Conservation (phyloP, 2,329 filamentous ascomycete species). For the Colletotrichum sp. region DNA sequence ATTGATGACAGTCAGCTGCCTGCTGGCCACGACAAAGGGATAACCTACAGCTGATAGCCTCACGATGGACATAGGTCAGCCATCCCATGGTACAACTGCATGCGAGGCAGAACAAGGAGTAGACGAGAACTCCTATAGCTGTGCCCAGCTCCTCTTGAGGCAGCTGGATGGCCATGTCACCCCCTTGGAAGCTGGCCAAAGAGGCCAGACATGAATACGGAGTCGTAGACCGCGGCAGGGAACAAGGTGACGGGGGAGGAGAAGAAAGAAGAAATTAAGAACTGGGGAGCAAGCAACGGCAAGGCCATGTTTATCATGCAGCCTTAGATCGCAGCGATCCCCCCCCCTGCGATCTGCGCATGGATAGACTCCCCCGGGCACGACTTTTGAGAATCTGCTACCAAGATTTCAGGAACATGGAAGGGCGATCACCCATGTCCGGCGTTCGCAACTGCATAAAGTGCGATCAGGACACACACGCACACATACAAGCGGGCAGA, state of each 20-base stretch:
- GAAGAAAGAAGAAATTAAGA: constrained; percentile 12
- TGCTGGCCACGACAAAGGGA: neutral
- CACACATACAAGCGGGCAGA: neutral
- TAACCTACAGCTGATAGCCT: constrained; percentile 45
- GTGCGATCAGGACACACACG: neutral
- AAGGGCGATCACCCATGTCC: neutral
- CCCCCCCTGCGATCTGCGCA: constrained; percentile 13
- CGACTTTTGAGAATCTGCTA: neutral
- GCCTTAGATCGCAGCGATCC: constrained; percentile 6
- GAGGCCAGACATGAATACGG: constrained; percentile 14
- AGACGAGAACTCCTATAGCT: constrained; percentile 38
- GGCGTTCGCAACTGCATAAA: neutral
- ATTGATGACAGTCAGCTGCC: constrained; percentile 1
- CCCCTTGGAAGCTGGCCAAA: constrained; percentile 1
- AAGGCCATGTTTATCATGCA: constrained; percentile 23
- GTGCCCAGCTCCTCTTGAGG: constrained; percentile 35
- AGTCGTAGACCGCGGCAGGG: constrained; percentile 1
- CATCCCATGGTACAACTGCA: constrained; percentile 37
- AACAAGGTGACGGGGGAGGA: constrained; percentile 2
- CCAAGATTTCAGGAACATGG: neutral
- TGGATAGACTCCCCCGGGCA: neutral
- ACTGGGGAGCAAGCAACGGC: constrained; percentile 3
- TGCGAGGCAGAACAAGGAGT: constrained; percentile 38
- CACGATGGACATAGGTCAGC: constrained; percentile 43
- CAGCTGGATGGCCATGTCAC: constrained; percentile 40